Evolutionary conservation across 2,329 filamentous ascomycete genomes (phyloP), one percentile per base, ranked within the genome.

Genomic region (Fusarium pseudonygamai): DNA sequence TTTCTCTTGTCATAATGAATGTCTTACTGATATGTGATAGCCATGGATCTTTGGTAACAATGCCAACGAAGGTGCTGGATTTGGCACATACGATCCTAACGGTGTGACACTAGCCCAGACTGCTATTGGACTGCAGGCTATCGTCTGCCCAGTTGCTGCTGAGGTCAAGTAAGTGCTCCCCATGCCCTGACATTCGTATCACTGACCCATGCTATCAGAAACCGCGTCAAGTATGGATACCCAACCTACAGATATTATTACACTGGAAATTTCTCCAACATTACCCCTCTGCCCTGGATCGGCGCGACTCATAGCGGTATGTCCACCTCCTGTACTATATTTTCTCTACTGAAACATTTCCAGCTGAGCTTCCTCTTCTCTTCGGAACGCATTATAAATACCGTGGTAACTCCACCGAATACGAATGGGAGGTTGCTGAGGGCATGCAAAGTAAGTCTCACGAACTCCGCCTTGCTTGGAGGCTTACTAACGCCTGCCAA

Each of bases 41-140:
- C 64, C 64, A 8, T 67, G 64, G 63, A 67, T 67, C 9, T 67
- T 67, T 37, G 64, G 64, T 5, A 67, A 67, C n/a, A 49, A 75
- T 64, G 26, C 67, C 42, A 11, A 74, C 34, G 57, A 74, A 69
- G 15, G 67, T 30, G 46, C 73, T 64, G 47, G 72, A 5, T 68
- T 68, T 2, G 65, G 65, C 3, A 34, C 65, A 13, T 68, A 40
- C 1, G 43, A 68, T 3, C 30, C 46, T 7, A 67, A 30, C 15
- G 63, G 63, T 1, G 24, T 37, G n/a, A 60, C 63, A 11, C 28
- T 53, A 28, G 34, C 64, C 7, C 64, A 67, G 13, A 47, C 40
- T 5, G 30, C 63, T 2, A 67, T 67, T 18, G 64, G 64, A 1
- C 30, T 60, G 6, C 36, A 36, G 20, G 64, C 63, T 6, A 67